These are phyloP conservation scores for Auricularia heimuer DNA, from an alignment of 768 basidiomycete genomes.

Conservation along the genomic window DNA sequence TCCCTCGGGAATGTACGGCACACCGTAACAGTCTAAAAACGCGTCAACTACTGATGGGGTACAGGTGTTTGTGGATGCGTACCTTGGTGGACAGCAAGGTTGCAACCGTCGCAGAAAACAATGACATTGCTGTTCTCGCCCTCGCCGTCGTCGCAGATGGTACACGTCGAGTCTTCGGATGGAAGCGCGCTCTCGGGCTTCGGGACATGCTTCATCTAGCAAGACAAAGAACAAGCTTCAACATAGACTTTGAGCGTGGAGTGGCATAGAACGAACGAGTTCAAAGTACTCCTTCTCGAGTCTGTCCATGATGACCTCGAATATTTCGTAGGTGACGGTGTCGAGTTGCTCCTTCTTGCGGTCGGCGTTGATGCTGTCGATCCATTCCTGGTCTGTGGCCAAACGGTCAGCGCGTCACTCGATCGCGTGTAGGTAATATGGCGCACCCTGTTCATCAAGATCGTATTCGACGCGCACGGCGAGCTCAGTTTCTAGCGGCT, in stretches of 20 bases:
- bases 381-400: slow-evolving; percentile 81
- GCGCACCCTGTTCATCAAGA: slow-evolving; percentile 94
- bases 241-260: neutral
- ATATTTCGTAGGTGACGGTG: slow-evolving; percentile 69
- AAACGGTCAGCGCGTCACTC: slow-evolving; percentile 2
- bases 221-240: neutral
- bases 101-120: slow-evolving; percentile 98
- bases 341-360: slow-evolving; percentile 67
- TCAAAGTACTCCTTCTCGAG: slow-evolving; percentile 99
- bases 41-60: neutral
- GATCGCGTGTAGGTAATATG: neutral
- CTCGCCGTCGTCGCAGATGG: slow-evolving; percentile 96
- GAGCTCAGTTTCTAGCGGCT: slow-evolving; percentile 87
- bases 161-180: slow-evolving; percentile 92
- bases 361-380: slow-evolving; percentile 74
- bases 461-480: slow-evolving; percentile 95
- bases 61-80: slow-evolving; percentile 12
- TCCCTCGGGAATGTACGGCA: slow-evolving; percentile 98
- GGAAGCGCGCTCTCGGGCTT: slow-evolving; percentile 82
- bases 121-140: slow-evolving; percentile 99
- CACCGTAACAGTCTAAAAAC: slow-evolving; percentile 85
- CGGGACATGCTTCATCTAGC: slow-evolving; percentile 84
- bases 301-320: slow-evolving; percentile 95
- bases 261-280: slow-evolving; percentile 43
- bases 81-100: slow-evolving; percentile 99